phyloP scores from a whole-genome alignment of 2,329 filamentous ascomycete species.

The Colletotrichum neosansevieriae region DNA sequence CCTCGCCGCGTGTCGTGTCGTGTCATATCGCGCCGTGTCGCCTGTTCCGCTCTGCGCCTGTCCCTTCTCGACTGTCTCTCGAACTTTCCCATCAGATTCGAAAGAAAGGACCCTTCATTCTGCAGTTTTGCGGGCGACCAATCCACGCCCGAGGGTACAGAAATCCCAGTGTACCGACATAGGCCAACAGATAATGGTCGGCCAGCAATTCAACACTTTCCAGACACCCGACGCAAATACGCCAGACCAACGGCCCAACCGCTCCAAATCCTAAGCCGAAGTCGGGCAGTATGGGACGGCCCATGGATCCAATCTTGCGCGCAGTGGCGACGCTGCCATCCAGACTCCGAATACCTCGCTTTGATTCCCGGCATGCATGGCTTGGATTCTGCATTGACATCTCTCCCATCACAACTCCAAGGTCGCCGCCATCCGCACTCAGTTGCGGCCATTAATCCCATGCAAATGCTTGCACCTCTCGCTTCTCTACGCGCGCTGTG shows the following conservation, averaged over 20 bases:
- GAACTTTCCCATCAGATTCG: slow-evolving; percentile 1
- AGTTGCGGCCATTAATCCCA: slow-evolving; percentile 16
- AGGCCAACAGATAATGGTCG: background rate
- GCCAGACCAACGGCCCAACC: slow-evolving; percentile 20
- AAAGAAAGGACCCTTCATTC: background rate
- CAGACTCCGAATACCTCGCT: slow-evolving; percentile 12
- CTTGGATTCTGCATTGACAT: background rate
- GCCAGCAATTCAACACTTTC: slow-evolving; percentile 26
- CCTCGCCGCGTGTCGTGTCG: slow-evolving; percentile 12
- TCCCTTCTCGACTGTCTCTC: slow-evolving; percentile 1
- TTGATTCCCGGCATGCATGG: background rate
- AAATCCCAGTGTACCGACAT: no score
- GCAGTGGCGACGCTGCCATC: slow-evolving; percentile 9
- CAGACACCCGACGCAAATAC: slow-evolving; percentile 9
- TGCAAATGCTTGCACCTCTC: background rate
- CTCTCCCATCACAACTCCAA: background rate
- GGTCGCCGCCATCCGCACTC: background rate
- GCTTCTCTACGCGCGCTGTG: no score
- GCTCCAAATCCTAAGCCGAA: background rate
- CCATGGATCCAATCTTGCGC: background rate
- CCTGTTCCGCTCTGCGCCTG: background rate
- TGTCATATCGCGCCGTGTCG: no score
- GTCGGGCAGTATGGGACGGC: slow-evolving; percentile 17
- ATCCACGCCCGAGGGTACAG: slow-evolving; percentile 10
- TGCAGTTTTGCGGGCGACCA: background rate